These are phyloP conservation scores for Suillus subluteus DNA, from an alignment of 768 basidiomycete genomes.

Conservation along the genomic window DNA sequence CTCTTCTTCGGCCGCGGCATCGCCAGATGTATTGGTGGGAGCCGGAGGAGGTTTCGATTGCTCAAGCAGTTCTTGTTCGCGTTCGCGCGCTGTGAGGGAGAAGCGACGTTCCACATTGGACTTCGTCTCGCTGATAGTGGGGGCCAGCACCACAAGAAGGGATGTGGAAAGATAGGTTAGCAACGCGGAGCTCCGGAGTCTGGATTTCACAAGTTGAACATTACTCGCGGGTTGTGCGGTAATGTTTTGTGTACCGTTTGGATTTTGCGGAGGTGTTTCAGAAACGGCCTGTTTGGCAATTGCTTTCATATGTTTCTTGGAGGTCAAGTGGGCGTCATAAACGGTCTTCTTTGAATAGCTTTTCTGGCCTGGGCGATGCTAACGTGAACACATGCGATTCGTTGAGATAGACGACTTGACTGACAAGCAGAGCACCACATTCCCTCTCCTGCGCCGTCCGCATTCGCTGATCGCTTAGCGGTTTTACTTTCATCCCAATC, in stretches of 20 bases:
- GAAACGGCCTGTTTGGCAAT: slow-evolving; percentile 67
- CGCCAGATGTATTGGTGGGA: slow-evolving; percentile 47
- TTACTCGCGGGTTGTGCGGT: slow-evolving; percentile 39
- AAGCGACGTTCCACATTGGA: slow-evolving; percentile 96
- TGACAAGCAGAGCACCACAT: slow-evolving; percentile 96
- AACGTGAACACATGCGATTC: slow-evolving; percentile 12
- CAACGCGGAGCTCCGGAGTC: slow-evolving; percentile 67
- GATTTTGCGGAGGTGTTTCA: slow-evolving; percentile 37
- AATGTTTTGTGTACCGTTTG: slow-evolving; percentile 33
- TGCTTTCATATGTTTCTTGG: slow-evolving; percentile 95
- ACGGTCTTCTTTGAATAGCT: slow-evolving; percentile 96
- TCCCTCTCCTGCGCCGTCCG: slow-evolving; percentile 57
- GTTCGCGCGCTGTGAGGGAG: slow-evolving; percentile 96
- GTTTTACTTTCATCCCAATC: slow-evolving; percentile 63
- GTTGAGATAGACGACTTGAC: slow-evolving; percentile 35
- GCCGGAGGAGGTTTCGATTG: slow-evolving; percentile 56
- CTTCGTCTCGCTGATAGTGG: slow-evolving; percentile 85
- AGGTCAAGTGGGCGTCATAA: slow-evolving; percentile 93
- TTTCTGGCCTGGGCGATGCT: slow-evolving; percentile 74
- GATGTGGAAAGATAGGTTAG: slow-evolving; percentile 71
- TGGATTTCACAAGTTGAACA: slow-evolving; percentile 40
- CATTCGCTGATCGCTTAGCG: slow-evolving; percentile 39
- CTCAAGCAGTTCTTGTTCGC: slow-evolving; percentile 91
- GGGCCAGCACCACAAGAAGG: slow-evolving; percentile 65
- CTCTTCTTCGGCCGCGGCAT: slow-evolving; percentile 80